Base-by-base conservation (phyloP, 768 basidiomycete species). In the Pholiota microspora region DNA sequence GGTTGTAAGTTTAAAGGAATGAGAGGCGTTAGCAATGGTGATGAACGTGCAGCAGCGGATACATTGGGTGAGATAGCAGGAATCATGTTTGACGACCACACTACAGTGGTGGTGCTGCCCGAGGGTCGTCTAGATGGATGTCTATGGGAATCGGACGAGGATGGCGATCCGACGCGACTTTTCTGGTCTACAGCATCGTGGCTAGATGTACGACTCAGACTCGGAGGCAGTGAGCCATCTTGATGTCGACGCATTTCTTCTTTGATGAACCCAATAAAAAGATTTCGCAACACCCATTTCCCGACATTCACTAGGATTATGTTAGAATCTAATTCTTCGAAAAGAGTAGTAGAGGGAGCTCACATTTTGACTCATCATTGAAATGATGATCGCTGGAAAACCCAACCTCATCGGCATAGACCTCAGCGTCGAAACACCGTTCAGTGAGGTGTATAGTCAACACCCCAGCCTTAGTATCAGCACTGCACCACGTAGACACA, bases 391-490 rank as follows among this genome's bases (percentile, higher is more conserved):
- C 82, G 24, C 75, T 70, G 0, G 71, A 74, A 64, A 85, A 86
- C 16, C 91, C 92, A 35, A 89, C 83, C 66, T 98, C 94, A 65
- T 98, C 95, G 10, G 91, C 89, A 66, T 95, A 98, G 2, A 96
- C 85, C 71, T 99, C 97, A 5, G 92, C 90, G 52, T 98, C 95
- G 67, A 98, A 98, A 55, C 87, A 92, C 45, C 83, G 78, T 60
- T 97, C 94, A 44, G 82, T 89, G 42, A 99, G 61, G 69, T 97
- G 92, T 3, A 98, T 83, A 2, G 89, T 87, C 56, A 99, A 75
- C 21, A 92, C 82, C 6, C 96, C 96, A 7, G 88, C 86, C 69
- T 91, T 89, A 4, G 94, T 96, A 69, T 98, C 96, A 24, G 91
- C 87, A 13, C 79, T 80, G 34, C 90, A 88, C 96, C 96, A 99